Base-by-base conservation (phyloP, 2,329 filamentous ascomycete species). In the Parascedosporium putredinis region DNA sequence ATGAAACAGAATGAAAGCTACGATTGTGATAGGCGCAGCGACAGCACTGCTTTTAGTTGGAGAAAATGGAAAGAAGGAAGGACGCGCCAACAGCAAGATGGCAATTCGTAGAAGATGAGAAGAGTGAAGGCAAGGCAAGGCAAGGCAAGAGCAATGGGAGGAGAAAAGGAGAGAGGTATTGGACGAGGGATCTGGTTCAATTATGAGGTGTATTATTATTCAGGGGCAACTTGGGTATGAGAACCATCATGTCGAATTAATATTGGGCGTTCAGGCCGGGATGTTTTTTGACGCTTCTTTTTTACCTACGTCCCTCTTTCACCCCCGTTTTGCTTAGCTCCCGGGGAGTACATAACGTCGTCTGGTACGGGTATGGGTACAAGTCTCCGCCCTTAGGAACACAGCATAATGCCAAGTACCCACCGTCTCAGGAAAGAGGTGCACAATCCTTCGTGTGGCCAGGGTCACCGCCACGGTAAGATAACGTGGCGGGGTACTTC, bases 161-260 rank as follows among this genome's bases (percentile, higher is more conserved):
- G 47, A n/a, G 34, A 24, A 47, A 40, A 12, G 27, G 40, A 31
- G 45, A 22, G 38, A 50, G 33, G 23, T 23, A 10, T 14, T 44
- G 27, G 23, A 24, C 33, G 20, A 36, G 38, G 38, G 38, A 42
- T 20, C 20, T 23, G 22, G 18, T 36, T 23, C 24, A 27, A 50
- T 23, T 50, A 50, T 50, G 27, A 34, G 25, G 12, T 23, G 36
- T 50, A 45, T 34, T 50, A 50, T 43, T 43, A 50, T 50, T 50
- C 47, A 50, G 47, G 47, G 47, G 47, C 45, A 27, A 20, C 44
- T 50, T 45, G 47, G 47, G 47, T 25, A 33, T 49, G 22, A 23
- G 38, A 27, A 42, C 47, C 47, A 50, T 50, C 47, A 36, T 29
- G 47, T 33, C 36, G 47, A 49, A 49, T 49, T 49, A 49, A 49